phyloP scores from a whole-genome alignment of 2,329 filamentous ascomycete genomes.

The Talaromyces sp. region DNA sequence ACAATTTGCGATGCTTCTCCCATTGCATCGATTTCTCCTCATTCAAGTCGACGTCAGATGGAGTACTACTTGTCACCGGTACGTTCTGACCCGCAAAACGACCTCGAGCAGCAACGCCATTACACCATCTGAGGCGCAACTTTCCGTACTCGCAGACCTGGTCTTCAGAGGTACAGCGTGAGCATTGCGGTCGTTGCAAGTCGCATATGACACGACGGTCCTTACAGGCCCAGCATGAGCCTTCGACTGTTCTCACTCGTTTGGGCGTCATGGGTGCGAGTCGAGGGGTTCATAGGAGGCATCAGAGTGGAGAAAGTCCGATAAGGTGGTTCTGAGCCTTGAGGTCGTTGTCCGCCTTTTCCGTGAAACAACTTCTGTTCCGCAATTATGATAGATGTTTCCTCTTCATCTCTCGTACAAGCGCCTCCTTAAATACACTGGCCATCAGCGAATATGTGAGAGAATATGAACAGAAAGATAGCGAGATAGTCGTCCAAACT shows the following conservation, averaged over 20 bases:
- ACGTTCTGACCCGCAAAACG: slow-evolving; percentile 20
- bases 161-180: slow-evolving; percentile 30
- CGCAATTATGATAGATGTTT: neutral
- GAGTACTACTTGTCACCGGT: slow-evolving; percentile 6
- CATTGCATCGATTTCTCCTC: neutral
- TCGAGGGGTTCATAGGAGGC: neutral
- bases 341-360: neutral
- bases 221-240: slow-evolving; percentile 48
- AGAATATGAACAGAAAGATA: neutral
- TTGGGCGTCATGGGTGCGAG: slow-evolving; percentile 22
- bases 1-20: neutral
- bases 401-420: neutral
- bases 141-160: slow-evolving; percentile 37
- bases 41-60: neutral
- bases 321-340: neutral
- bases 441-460: too few species aligned
- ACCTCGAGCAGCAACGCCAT: slow-evolving; percentile 25
- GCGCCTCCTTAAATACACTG: neutral
- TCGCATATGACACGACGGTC: slow-evolving; percentile 46
- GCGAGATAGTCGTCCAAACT: slow-evolving; percentile 5
- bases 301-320: neutral
- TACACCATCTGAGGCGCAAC: slow-evolving; percentile 43
- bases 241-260: slow-evolving; percentile 31
- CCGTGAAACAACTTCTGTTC: neutral
- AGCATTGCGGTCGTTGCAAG: slow-evolving; percentile 37